phyloP scores from a whole-genome alignment of 805 yeast genomes.

The Debaryomyces hansenii region DNA sequence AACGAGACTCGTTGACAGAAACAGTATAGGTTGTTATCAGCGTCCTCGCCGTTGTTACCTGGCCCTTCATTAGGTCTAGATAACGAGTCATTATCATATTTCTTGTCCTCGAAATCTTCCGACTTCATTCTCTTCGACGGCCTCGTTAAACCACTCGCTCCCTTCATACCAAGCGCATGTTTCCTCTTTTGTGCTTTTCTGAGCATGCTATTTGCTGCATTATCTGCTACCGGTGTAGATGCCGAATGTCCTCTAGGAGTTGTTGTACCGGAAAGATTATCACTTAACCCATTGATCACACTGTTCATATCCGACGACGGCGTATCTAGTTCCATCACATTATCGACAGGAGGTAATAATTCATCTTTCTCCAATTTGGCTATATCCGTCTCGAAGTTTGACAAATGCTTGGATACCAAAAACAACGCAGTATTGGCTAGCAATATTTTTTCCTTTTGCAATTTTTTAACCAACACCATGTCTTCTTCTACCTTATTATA shows the following conservation, averaged over 20 bases:
- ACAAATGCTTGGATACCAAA: slow-evolving; percentile 71
- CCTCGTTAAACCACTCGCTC: slow-evolving; percentile 9
- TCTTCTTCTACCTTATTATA: slow-evolving; percentile 69
- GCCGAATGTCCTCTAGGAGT: slow-evolving; percentile 26
- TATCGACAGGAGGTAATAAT: slow-evolving; percentile 59
- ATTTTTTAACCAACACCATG: slow-evolving; percentile 52
- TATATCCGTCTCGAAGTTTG: slow-evolving; percentile 72
- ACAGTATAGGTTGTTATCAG: slow-evolving; percentile 63
- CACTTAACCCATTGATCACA: slow-evolving; percentile 17
- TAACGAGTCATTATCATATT: slow-evolving; percentile 2
- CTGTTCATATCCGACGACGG: slow-evolving; percentile 11
- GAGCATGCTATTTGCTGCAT: slow-evolving; percentile 7
- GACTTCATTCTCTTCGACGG: slow-evolving; percentile 20
- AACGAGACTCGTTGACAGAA: slow-evolving; percentile 93
- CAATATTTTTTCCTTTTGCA: slow-evolving; percentile 77
- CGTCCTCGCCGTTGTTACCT: slow-evolving; percentile 40
- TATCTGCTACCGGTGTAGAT: slow-evolving; percentile 15
- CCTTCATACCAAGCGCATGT: slow-evolving; percentile 10
- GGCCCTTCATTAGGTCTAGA: slow-evolving; percentile 19
- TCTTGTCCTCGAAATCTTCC: slow-evolving; percentile 22
- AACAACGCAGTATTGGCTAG: slow-evolving; percentile 83
- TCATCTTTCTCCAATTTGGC: slow-evolving; percentile 78
- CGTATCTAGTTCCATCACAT: slow-evolving; percentile 21
- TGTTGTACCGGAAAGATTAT: slow-evolving; percentile 27
- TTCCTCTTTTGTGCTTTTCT: slow-evolving; percentile 28